Base-by-base conservation (phyloP, 495 filamentous ascomycete species). In the Trichoderma orchidacearum region DNA sequence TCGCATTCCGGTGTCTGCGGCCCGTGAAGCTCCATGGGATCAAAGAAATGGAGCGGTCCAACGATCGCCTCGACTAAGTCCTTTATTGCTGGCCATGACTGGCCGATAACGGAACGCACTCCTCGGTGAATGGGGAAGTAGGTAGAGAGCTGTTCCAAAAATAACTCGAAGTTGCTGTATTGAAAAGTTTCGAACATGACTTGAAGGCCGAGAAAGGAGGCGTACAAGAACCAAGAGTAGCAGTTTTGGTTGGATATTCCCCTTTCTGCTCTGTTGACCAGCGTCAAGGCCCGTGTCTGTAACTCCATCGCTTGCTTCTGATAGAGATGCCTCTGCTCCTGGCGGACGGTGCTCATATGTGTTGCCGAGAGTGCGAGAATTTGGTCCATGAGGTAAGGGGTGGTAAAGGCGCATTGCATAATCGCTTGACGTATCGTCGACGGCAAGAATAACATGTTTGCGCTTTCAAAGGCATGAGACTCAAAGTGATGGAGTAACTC, bases 321-420 rank as follows among this genome's bases (percentile, higher is more conserved):
- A 58, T 73, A 76, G 31, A 64, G 57, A 3, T 59, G 41, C 18
- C 58, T 13, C 41, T 48, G 18, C 27, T 23, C 41, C 0, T 13
- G 41, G 41, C 21, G 21, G 15, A 48, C 3, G 3, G 59, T 63
- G 57, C 70, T 72, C 35, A 68, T 58, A 54, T 78, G 72, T 4
- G 75, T 58, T 8, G 74, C 71, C 21, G 70, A 63, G 23, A 77
- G 57, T 5, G 73, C 72, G 4, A 79, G 65, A 6, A 73, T 12
- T 56, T 75, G 61, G 56, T 75, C 68, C 68, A 75, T 69, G 3
- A 77, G 66, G 56, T 67, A 77, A 3, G 73, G 69, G 7, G 62
- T 60, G 13, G 56, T 30, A 17, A 77, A 60, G 1, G 63, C 63
- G n/a, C 64, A 59, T 5, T 59, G 36, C 15, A 61, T 31, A 7